Conservation (phyloP, 306 rosid species). For the Ceratonia siliqua region DNA sequence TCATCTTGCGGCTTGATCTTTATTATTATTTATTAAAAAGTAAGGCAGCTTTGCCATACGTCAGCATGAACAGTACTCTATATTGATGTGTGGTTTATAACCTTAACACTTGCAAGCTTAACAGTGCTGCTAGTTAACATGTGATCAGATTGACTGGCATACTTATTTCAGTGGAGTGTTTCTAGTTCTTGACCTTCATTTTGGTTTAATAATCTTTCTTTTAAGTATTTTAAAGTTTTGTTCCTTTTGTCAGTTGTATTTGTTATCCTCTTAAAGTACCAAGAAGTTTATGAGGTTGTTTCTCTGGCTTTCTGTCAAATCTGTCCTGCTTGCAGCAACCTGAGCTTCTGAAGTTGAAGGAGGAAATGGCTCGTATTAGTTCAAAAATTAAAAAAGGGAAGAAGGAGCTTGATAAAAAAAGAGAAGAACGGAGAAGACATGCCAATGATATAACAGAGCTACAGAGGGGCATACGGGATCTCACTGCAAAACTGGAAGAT, state of each 20-base stretch:
- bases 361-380: slow-evolving; percentile 88
- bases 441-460: slow-evolving; percentile 55
- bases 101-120: neutral
- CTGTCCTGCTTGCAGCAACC: slow-evolving; percentile 82
- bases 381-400: slow-evolving; percentile 75
- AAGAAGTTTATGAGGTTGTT: slow-evolving; percentile 11
- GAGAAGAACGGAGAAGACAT: slow-evolving; percentile 66
- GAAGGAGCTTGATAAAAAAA: slow-evolving; percentile 76
- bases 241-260: slow-evolving; percentile 9
- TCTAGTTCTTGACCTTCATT: neutral
- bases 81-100: neutral
- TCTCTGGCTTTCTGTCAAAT: slow-evolving; percentile 32
- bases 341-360: slow-evolving; percentile 87
- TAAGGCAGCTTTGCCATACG: neutral
- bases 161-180: neutral
- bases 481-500: slow-evolving; percentile 62
- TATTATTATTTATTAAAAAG: neutral
- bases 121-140: neutral
- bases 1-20: neutral
- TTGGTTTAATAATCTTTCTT: neutral
- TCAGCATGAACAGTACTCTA: neutral
- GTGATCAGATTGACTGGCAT: neutral
- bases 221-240: slow-evolving; percentile 3
- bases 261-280: slow-evolving; percentile 15
- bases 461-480: slow-evolving; percentile 67